phyloP scores from a whole-genome alignment of 2,329 filamentous ascomycete genomes.

The Teratosphaeria pseudoeucalypti region DNA sequence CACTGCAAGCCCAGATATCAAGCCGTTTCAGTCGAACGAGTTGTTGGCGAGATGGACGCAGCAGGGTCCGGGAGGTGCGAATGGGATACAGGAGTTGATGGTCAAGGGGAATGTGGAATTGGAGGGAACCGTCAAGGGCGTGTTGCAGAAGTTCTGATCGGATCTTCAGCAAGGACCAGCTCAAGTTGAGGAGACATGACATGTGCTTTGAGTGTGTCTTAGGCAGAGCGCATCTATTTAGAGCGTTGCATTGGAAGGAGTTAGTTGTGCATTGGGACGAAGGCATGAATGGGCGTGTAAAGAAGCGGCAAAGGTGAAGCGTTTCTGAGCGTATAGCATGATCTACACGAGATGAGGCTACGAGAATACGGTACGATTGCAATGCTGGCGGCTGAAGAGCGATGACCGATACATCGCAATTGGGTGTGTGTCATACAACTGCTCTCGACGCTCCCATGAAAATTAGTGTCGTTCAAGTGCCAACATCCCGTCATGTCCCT shows the following conservation, averaged over 20 bases:
- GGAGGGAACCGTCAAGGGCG: conserved; percentile 44
- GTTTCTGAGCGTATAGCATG: background rate
- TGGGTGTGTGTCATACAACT: too few species aligned
- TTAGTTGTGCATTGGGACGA: background rate
- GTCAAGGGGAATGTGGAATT: conserved; percentile 46
- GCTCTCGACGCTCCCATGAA: too few species aligned
- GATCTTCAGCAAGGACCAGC: background rate
- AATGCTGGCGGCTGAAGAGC: background rate
- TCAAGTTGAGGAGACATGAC: background rate
- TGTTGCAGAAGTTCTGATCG: conserved; percentile 26
- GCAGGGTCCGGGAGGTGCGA: conserved; percentile 40
- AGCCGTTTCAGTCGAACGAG: conserved; percentile 91
- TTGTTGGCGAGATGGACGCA: conserved; percentile 67
- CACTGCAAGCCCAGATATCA: conserved; percentile 62
- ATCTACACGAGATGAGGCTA: background rate
- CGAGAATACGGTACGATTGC: background rate
- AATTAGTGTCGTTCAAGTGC: too few species aligned
- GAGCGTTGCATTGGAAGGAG: background rate
- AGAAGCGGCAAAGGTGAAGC: background rate
- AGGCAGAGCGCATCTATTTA: too few species aligned
- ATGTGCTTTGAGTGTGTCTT: background rate
- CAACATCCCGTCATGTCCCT: too few species aligned
- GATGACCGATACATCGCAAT: too few species aligned
- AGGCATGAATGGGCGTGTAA: background rate
- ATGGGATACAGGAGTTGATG: conserved; percentile 44